Percentiles rank a stretch among this genome's conserved stretches.
Conservation (phyloP, 1,139 yeast genomes). For the Saccharomyces hybrid region DNA sequence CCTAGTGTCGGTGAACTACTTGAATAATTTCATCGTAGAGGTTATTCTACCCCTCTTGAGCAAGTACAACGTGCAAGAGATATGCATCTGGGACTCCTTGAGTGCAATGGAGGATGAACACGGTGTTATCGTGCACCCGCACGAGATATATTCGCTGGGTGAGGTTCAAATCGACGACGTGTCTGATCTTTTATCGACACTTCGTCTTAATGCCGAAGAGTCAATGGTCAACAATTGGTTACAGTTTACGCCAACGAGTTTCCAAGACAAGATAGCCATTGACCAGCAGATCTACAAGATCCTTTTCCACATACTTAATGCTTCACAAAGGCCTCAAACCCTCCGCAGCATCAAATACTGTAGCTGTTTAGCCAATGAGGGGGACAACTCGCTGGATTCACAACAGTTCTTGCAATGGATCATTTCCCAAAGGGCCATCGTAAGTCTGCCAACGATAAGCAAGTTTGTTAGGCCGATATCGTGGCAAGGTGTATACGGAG, state of each 20-base stretch:
- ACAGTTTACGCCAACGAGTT: conserved; percentile 20
- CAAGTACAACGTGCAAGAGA: conserved; percentile 36
- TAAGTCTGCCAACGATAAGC: conserved; percentile 18
- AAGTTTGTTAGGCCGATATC: conserved; percentile 56
- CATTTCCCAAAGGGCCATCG: neutral
- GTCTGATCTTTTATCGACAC: conserved; percentile 17
- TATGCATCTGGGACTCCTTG: conserved; percentile 61
- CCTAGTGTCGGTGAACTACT: conserved; percentile 52
- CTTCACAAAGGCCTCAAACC: conserved; percentile 3
- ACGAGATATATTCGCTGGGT: conserved; percentile 21
- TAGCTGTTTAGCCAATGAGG: conserved; percentile 66
- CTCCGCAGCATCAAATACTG: conserved; percentile 21
- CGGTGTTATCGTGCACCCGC: conserved; percentile 14
- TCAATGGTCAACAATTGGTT: conserved; percentile 18
- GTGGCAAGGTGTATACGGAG: conserved; percentile 84
- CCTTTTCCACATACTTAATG: conserved; percentile 25
- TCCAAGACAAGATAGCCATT: conserved; percentile 26
- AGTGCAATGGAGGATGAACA: conserved; percentile 45
- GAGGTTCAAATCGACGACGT: conserved; percentile 20
- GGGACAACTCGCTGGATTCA: conserved; percentile 79
- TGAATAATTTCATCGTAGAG: conserved; percentile 45
- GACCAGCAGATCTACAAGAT: conserved; percentile 26
- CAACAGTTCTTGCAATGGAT: conserved; percentile 40
- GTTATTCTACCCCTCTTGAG: conserved; percentile 46
- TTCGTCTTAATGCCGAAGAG: conserved; percentile 14